Percentiles rank a stretch among this genome's conserved stretches.
Conservation (phyloP, 2,329 filamentous ascomycete genomes). For the Karstenula rhodostoma region DNA sequence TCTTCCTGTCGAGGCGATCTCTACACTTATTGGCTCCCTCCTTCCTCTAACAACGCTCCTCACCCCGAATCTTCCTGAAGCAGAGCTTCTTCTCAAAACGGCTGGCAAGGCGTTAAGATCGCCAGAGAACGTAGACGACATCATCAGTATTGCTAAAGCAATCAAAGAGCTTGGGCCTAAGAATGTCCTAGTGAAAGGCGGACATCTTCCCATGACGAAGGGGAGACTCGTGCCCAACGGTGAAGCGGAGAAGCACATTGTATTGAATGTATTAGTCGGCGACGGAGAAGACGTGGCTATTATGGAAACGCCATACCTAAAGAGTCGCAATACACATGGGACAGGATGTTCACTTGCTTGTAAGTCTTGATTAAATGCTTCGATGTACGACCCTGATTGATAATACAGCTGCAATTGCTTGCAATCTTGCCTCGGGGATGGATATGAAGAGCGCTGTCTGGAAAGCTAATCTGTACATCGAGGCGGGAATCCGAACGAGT, state of each 20-base stretch:
- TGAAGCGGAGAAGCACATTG: slow-evolving; percentile 67
- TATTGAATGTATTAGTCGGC: slow-evolving; percentile 81
- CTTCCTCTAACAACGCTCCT: slow-evolving; percentile 73
- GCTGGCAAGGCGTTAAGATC: slow-evolving; percentile 56
- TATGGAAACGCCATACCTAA: slow-evolving; percentile 75
- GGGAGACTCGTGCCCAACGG: slow-evolving; percentile 66
- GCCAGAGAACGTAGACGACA: slow-evolving; percentile 67
- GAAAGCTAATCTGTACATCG: slow-evolving; percentile 74
- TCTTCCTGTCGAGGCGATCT: slow-evolving; percentile 70
- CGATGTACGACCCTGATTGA: not conserved
- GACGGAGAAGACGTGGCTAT: slow-evolving; percentile 61
- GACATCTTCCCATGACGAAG: slow-evolving; percentile 79
- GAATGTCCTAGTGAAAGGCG: slow-evolving; percentile 89
- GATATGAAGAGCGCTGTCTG: slow-evolving; percentile 68
- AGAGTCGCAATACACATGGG: slow-evolving; percentile 85
- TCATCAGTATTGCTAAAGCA: slow-evolving; percentile 72
- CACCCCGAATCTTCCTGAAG: slow-evolving; percentile 82
- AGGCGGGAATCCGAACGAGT: slow-evolving; percentile 73
- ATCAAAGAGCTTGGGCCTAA: slow-evolving; percentile 75
- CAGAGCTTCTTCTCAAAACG: slow-evolving; percentile 68
- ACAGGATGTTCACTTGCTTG: slow-evolving; percentile 94
- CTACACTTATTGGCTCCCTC: slow-evolving; percentile 65
- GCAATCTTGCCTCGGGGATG: slow-evolving; percentile 70
- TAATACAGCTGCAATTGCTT: slow-evolving; percentile 73
- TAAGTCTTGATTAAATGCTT: slow-evolving; percentile 51